Evolutionary conservation across 179 eudicot genomes (phyloP).

Genomic region (Beta macrorhiza): DNA sequence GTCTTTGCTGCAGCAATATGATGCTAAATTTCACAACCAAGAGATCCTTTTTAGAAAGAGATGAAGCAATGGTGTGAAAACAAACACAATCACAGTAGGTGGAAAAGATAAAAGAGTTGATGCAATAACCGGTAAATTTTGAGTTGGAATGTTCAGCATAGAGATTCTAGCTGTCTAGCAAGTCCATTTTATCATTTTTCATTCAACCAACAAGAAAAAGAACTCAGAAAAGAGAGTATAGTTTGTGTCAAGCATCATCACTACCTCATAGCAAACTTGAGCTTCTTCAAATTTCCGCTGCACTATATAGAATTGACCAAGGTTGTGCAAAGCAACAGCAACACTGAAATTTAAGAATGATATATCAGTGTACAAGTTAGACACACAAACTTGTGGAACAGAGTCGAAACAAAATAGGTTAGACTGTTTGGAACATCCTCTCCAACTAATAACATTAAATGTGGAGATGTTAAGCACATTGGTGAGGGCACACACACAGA

Average conservation of each 20-base stretch:
- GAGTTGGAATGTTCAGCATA: background rate
- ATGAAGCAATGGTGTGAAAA: background rate
- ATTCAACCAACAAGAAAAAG: background rate
- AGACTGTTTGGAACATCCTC: background rate
- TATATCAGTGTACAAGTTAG: background rate
- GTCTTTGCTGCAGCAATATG: background rate
- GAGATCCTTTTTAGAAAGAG: background rate
- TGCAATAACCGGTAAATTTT: too few species aligned
- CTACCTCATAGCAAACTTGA: slow-evolving; percentile 76
- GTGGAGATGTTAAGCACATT: background rate
- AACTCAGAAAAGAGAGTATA: background rate
- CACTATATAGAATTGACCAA: slow-evolving; percentile 78
- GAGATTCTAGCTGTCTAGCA: background rate
- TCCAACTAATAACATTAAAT: background rate
- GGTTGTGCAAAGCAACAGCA: slow-evolving; percentile 89
- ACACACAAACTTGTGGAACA: background rate
- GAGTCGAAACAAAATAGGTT: background rate
- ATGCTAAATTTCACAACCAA: background rate
- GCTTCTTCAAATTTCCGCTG: slow-evolving; percentile 74
- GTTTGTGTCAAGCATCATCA: background rate
- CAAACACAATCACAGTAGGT: background rate
- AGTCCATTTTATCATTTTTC: background rate
- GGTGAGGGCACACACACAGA: background rate
- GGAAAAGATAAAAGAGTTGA: background rate
- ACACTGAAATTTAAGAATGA: slow-evolving; percentile 43